Conservation (phyloP, 1,139 yeast species). For the Hansenula lynferdii region DNA sequence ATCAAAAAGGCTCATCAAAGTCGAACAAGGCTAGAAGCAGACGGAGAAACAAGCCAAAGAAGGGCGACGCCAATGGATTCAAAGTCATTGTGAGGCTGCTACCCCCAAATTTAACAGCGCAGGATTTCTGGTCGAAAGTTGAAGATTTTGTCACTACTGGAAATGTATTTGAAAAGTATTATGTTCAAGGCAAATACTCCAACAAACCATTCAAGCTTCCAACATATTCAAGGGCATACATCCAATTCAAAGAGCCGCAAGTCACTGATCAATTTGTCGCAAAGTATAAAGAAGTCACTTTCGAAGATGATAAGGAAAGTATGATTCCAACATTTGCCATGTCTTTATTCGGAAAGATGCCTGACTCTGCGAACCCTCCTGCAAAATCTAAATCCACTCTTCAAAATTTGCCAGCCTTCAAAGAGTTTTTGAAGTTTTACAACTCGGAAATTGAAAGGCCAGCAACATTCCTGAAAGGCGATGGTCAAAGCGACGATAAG, state of each 20-base stretch:
- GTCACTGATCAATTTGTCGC: constrained; percentile 13
- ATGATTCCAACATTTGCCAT: constrained; percentile 12
- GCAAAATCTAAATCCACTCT: neutral
- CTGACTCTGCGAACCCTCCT: neutral
- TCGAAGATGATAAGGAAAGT: constrained; percentile 21
- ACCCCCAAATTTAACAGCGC: constrained; percentile 19
- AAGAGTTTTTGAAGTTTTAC: constrained; percentile 12
- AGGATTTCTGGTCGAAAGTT: constrained; percentile 11
- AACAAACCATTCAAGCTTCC: constrained; percentile 22
- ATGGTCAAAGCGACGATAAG: too few species aligned
- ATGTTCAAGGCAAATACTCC: constrained; percentile 20
- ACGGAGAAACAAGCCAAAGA: constrained; percentile 3
- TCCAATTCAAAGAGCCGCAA: constrained; percentile 14
- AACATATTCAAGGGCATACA: constrained; percentile 21
- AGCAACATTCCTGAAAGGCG: constrained; percentile 3
- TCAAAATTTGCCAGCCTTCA: constrained; percentile 8
- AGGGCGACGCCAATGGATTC: constrained; percentile 3
- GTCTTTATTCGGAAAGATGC: constrained; percentile 14
- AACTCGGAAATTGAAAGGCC: constrained; percentile 18
- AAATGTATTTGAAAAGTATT: constrained; percentile 10
- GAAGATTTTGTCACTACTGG: constrained; percentile 3
- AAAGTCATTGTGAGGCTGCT: constrained; percentile 19
- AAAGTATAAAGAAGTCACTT: constrained; percentile 5
- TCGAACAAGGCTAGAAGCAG: constrained; percentile 1
- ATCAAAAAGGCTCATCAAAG: constrained; percentile 1